phyloP scores from a whole-genome alignment of 345 rosid species.

The Eutrema yunnanense region DNA sequence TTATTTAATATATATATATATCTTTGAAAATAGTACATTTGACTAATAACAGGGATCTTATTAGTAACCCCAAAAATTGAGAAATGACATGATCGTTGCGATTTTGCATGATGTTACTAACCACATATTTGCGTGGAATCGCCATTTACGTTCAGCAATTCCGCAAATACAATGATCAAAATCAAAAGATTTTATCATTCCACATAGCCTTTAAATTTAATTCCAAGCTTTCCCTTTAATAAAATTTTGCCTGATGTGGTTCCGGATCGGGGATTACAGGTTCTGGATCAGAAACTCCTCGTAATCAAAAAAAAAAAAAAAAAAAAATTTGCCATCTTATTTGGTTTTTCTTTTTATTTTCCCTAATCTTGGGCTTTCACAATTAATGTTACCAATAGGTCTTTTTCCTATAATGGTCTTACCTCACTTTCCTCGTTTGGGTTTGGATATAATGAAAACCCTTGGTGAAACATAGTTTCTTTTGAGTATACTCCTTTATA shows the following conservation, averaged over 20 bases:
- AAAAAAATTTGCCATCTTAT: neutral
- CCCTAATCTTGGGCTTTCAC: neutral
- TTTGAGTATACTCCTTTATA: neutral
- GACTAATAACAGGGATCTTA: constrained; percentile 2
- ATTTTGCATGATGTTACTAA: neutral
- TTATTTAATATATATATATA: neutral
- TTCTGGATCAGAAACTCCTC: too few relatives aligned
- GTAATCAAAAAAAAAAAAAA: too few relatives aligned
- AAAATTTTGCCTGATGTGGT: too few relatives aligned
- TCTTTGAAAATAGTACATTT: constrained; percentile 17
- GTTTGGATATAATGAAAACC: neutral
- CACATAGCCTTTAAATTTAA: neutral
- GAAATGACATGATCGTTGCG: neutral
- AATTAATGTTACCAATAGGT: neutral
- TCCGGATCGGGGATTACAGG: too few relatives aligned
- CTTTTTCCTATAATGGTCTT: neutral
- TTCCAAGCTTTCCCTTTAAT: neutral
- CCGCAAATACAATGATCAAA: neutral
- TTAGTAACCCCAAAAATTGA: neutral
- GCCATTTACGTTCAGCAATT: neutral
- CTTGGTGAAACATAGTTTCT: neutral
- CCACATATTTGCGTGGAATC: neutral
- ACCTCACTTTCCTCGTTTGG: neutral
- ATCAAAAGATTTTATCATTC: neutral
- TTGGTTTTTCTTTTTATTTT: neutral